Conservation (phyloP, 2,329 filamentous ascomycete genomes). For the Pestalotiopsis sp. region DNA sequence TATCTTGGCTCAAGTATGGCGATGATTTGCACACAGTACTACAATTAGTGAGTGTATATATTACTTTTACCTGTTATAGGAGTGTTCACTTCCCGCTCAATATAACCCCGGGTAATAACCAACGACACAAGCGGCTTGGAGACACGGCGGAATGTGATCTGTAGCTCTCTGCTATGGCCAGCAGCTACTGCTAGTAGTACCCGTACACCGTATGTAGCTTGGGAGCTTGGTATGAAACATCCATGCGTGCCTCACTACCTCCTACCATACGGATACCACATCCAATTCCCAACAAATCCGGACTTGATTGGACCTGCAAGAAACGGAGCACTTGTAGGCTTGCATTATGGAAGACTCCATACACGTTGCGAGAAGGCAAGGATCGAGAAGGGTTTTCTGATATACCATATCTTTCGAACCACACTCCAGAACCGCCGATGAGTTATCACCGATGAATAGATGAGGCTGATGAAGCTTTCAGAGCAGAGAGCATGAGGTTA, state of each 20-base stretch:
- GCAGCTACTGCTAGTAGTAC: background rate
- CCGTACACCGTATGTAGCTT: background rate
- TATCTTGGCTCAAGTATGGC: background rate
- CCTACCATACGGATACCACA: background rate
- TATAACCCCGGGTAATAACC: background rate
- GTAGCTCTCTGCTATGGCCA: background rate
- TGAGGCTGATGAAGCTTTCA: constrained; percentile 1
- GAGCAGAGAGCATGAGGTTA: background rate
- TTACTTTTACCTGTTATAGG: background rate
- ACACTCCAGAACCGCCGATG: background rate
- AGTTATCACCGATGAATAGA: background rate
- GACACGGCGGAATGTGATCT: background rate
- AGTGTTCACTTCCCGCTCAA: background rate
- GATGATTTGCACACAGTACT: background rate
- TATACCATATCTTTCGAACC: background rate
- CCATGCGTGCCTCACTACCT: background rate
- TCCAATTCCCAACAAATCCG: background rate
- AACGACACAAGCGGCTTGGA: background rate
- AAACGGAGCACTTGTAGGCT: background rate
- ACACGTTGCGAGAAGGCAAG: background rate
- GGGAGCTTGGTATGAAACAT: background rate
- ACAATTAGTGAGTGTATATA: background rate
- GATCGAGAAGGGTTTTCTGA: background rate
- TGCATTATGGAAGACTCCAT: background rate
- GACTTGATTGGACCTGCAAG: background rate